phyloP scores from a whole-genome alignment of 2,329 filamentous ascomycete genomes.

The Verruconis gallopava region DNA sequence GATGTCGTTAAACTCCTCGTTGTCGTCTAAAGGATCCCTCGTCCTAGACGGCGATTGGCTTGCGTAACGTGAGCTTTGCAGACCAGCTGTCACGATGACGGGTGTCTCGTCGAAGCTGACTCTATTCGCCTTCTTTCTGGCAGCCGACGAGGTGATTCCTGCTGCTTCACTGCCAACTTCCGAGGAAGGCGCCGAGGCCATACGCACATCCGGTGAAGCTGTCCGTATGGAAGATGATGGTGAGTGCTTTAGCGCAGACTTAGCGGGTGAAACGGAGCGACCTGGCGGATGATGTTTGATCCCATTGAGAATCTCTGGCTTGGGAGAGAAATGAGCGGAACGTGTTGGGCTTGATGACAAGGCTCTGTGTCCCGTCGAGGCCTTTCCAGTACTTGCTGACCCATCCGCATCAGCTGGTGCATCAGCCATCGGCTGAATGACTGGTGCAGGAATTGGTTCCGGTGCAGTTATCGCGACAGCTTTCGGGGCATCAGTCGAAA shows the following conservation, averaged over 20 bases:
- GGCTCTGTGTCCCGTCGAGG: not conserved
- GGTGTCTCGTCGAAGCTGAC: constrained; percentile 72
- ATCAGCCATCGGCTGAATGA: not conserved
- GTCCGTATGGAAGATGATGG: constrained; percentile 38
- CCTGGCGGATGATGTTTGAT: constrained; percentile 56
- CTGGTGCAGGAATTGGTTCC: not conserved
- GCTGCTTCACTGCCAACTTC: not conserved
- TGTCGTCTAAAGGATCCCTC: constrained; percentile 33
- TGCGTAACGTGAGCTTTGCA: constrained; percentile 17
- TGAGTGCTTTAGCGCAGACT: constrained; percentile 59
- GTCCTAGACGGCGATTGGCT: constrained; percentile 27
- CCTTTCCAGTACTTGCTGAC: too few species aligned
- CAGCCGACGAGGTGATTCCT: not conserved
- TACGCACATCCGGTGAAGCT: constrained; percentile 20
- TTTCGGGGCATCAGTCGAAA: not conserved
- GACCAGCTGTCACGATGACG: constrained; percentile 40
- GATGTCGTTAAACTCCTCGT: constrained; percentile 50
- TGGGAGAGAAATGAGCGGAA: constrained; percentile 52
- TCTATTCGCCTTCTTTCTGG: constrained; percentile 51
- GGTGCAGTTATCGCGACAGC: not conserved
- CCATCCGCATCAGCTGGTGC: not conserved
- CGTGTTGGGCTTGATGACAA: constrained; percentile 50
- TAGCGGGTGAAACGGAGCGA: constrained; percentile 61
- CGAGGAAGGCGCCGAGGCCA: not conserved
- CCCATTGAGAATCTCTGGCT: constrained; percentile 36